These are phyloP conservation scores for Phaeotremella skinneri DNA, from an alignment of 768 basidiomycete species.

Conservation along the genomic window DNA sequence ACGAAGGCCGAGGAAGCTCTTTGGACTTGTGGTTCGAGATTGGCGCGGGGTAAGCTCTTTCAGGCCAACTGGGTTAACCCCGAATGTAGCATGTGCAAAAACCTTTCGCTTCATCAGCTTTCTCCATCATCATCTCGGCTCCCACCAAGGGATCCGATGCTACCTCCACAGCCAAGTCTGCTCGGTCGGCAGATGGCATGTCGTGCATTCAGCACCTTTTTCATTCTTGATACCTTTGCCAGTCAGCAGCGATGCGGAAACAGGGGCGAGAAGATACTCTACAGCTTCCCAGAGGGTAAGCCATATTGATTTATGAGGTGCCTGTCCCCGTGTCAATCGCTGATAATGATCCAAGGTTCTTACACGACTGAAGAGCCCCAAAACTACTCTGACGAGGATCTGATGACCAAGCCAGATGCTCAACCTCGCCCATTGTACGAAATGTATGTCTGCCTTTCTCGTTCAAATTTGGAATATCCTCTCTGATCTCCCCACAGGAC, in stretches of 20 bases:
- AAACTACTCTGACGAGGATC: background rate
- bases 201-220: background rate
- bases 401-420: background rate
- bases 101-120: background rate
- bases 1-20: background rate
- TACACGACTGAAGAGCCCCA: background rate
- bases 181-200: background rate
- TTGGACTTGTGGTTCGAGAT: background rate
- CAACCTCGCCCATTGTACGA: background rate
- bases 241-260: background rate
- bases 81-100: background rate
- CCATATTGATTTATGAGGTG: no score
- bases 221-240: background rate
- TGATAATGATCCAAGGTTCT: background rate
- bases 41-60: background rate
- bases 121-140: background rate
- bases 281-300: conserved; percentile 1
- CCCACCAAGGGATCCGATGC: background rate
- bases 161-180: background rate
- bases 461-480: no score
- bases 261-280: background rate
- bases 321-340: background rate
- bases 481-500: background rate
- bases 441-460: background rate
- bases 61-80: background rate